Percentiles rank a stretch among this genome's conserved stretches.
These are phyloP conservation scores for Perkinsus chesapeaki DNA, from an alignment of 169 alveolate genomes.

Conservation along the genomic window DNA sequence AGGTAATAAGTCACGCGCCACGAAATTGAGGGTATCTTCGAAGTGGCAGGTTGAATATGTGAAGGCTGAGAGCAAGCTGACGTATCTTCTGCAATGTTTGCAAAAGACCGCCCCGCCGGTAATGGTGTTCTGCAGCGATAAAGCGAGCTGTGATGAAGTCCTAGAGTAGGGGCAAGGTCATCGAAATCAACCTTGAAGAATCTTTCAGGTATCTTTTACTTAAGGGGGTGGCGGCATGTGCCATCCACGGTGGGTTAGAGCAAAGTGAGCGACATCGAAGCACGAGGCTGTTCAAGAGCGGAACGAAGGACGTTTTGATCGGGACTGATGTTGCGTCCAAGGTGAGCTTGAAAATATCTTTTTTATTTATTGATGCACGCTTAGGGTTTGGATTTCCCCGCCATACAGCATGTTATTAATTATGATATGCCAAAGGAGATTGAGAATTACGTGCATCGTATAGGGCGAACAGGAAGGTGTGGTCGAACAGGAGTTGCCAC, in stretches of 20 bases:
- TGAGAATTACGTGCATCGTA: constrained; percentile 93
- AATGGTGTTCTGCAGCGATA: constrained; percentile 85
- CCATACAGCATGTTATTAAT: constrained; percentile 92
- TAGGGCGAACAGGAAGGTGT: constrained; percentile 98
- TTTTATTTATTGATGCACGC: neutral
- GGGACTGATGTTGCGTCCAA: constrained; percentile 94
- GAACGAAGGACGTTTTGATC: constrained; percentile 66
- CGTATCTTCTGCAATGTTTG: constrained; percentile 70
- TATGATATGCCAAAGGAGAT: constrained; percentile 96
- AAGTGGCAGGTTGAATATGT: constrained; percentile 67
- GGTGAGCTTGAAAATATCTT: neutral
- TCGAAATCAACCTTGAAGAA: neutral
- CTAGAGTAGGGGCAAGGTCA: constrained; percentile 58
- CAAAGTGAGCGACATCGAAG: constrained; percentile 76
- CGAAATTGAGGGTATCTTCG: neutral
- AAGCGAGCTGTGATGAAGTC: constrained; percentile 88
- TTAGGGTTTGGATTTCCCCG: constrained; percentile 90
- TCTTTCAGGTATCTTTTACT: constrained; percentile 43
- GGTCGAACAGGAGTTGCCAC: constrained; percentile 93
- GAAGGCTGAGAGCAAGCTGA: constrained; percentile 79
- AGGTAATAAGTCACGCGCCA: constrained; percentile 15
- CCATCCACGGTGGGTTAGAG: constrained; percentile 82
- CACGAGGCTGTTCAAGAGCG: constrained; percentile 59
- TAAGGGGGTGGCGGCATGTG: constrained; percentile 75
- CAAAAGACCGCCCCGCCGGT: constrained; percentile 93